Base-by-base conservation (phyloP, 2,329 filamentous ascomycete species). In the Sordariomycetes sp. region DNA sequence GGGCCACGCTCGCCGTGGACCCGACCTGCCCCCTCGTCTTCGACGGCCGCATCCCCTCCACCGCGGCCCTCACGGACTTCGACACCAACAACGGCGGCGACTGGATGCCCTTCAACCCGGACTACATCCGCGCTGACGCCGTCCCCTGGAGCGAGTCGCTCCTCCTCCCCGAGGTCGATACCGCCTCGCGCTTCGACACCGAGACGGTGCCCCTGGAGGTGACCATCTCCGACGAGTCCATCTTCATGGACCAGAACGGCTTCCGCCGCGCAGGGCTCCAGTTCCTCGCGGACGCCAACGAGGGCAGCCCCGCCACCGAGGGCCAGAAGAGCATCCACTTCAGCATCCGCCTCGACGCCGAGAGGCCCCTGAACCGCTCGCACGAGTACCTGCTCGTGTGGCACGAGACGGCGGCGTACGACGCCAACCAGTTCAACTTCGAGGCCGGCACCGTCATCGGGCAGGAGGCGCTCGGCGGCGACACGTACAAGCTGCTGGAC, bases 211-310 rank as follows among this genome's bases (percentile, higher is more conserved):
- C 74, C 1, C 60, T 76, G 60, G 74, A 76, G 65, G 73, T 76
- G 22, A 76, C 73, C 57, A 67, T 77, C 63, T 69, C 67, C 64
- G 74, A 77, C 66, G 60, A 65, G 57, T 74, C 71, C 66, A 70
- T 77, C 65, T 77, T 76, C 68, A 72, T 75, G 68, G 66, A 62
- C 35, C 74, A 77, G 66, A 68, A 70, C 51, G 75, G 74, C 24
- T 77, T 77, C 69, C 70, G 75, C n/a, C 69, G 75, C 52, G 74
- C 70, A 3, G 75, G 74, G 0, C 65, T 77, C 55, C 73, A 74
- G 66, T 72, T 77, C 65, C 65, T 68, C 59, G 69, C 66, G 59
- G 74, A 76, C 64, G 65, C 65, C 54, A 77, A 77, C 65, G 66
- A 63, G 40, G 68, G 65, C 53, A 69, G 71, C 35, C 70, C 70